These are phyloP conservation scores for Acidiella bohemica DNA, from an alignment of 495 filamentous ascomycete species.

Conservation along the genomic window DNA sequence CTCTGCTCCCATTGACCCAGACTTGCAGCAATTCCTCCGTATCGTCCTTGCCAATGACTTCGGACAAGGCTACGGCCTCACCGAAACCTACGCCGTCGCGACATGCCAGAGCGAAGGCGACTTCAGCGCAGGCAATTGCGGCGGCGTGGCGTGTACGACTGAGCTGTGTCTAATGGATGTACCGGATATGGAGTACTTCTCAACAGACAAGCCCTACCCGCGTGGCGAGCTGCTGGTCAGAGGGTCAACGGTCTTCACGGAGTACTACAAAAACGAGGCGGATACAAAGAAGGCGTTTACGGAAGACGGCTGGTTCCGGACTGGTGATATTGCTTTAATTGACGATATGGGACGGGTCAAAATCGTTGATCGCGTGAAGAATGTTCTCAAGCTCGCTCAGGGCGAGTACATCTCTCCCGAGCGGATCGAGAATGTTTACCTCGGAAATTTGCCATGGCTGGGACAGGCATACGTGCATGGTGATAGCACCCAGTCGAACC, in stretches of 20 bases:
- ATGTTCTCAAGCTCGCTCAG: slow-evolving; percentile 92
- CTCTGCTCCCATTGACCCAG: slow-evolving; percentile 79
- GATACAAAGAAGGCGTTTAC: slow-evolving; percentile 75
- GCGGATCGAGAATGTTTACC: slow-evolving; percentile 85
- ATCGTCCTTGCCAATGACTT: slow-evolving; percentile 68
- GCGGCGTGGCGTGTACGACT: slow-evolving; percentile 47
- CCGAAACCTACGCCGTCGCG: slow-evolving; percentile 78
- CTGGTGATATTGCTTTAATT: slow-evolving; percentile 75
- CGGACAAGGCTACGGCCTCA: slow-evolving; percentile 83
- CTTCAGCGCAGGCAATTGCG: slow-evolving; percentile 68
- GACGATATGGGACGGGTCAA: slow-evolving; percentile 77
- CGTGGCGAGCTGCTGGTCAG: slow-evolving; percentile 83
- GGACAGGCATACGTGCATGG: slow-evolving; percentile 82
- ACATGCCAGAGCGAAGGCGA: slow-evolving; percentile 57
- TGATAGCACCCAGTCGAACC: slow-evolving; percentile 66
- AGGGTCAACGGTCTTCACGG: slow-evolving; percentile 60
- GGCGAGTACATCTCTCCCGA: slow-evolving; percentile 98
- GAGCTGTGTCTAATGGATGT: slow-evolving; percentile 77
- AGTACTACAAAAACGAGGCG: slow-evolving; percentile 78
- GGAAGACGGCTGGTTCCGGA: slow-evolving; percentile 91
- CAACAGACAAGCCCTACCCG: slow-evolving; percentile 81
- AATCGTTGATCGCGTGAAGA: slow-evolving; percentile 95
- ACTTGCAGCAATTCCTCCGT: slow-evolving; percentile 77
- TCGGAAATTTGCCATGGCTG: slow-evolving; percentile 64
- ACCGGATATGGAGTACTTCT: slow-evolving; percentile 88